Conservation (phyloP, 768 basidiomycete species). For the Lentinula sp. region DNA sequence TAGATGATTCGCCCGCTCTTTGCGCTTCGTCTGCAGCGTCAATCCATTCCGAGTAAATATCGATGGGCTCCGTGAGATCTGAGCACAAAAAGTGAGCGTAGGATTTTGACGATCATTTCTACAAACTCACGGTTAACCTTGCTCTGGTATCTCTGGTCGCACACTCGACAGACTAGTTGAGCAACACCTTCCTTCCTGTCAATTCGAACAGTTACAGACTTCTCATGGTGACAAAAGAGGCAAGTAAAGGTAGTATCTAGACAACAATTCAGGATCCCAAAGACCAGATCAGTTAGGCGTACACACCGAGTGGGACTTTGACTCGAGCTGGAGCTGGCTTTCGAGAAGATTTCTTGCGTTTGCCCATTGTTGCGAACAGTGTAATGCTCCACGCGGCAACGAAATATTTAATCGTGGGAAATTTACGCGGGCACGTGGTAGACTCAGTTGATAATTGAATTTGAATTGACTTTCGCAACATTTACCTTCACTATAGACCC, state of each 20-base stretch:
- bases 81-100: conserved; percentile 8
- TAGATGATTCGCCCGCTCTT: conserved; percentile 36
- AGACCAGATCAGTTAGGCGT: neutral
- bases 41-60: conserved; percentile 91
- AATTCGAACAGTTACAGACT: conserved; percentile 78
- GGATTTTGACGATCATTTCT: conserved; percentile 3
- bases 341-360: conserved; percentile 85
- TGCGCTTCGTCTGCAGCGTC: conserved; percentile 84
- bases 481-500: conserved; percentile 3
- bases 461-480: neutral
- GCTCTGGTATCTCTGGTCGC: conserved; percentile 83
- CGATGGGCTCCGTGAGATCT: conserved; percentile 86
- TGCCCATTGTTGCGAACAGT: conserved; percentile 54
- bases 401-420: neutral
- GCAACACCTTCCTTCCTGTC: conserved; percentile 84
- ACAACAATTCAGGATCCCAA: neutral
- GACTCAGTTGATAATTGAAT: neutral
- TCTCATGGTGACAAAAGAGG: conserved; percentile 86
- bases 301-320: conserved; percentile 69
- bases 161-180: conserved; percentile 75
- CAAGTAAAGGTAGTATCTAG: conserved; percentile 82
- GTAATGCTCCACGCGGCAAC: conserved; percentile 1
- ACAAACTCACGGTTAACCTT: conserved; percentile 71
- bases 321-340: conserved; percentile 66
- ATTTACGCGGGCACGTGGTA: neutral